Base-by-base conservation (phyloP, 2,329 filamentous ascomycete species). In the Cercospora nicotianae region DNA sequence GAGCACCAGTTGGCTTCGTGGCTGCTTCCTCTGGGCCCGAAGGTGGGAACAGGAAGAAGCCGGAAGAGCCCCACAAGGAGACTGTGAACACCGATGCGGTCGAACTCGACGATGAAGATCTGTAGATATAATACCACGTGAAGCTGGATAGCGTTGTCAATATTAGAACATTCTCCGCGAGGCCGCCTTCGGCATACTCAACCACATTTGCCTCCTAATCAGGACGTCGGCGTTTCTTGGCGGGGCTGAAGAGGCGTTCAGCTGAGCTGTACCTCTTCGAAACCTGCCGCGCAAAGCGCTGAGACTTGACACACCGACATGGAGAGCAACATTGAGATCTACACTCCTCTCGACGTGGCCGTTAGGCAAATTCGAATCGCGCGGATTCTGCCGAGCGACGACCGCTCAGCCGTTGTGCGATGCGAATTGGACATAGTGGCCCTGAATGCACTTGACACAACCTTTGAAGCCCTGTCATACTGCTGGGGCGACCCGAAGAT, bases 1-100 rank as follows among this genome's bases (percentile, higher is more conserved):
- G 90, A 67, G 94, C 94, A 5, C 94, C 94, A 0, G 87, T 90
- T 26, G 95, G 95, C 23, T 99, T 99, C 75, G 94, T 99, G 31
- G 90, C 94, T 23, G 91, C 95, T 30, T 95, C 88, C 77, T 91
- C 89, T 42, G 78, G 78, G 2, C 75, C 77, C 1, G 77, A 79
- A 66, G 78, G 77, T 7, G 77, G 75, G 5, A 75, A 77, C 45
- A 63, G 66, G 63, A 57, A 62, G 61, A 42, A 42, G n/a, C 62
- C 64, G 2, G 72, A 65, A 28, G 65, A 65, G 16, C 48, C 63
- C 48, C 62, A 64, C 9, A 62, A 69, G 58, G 68, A 67, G 59
- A 67, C 68, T 33, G 68, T 69, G 13, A 76, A 77, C 48, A 67
- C 74, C 51, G 76, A 76, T 62, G 77, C 77, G 67, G 77, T 79